These are phyloP conservation scores for Colletotrichum navitas DNA, from an alignment of 2,329 filamentous ascomycete species.

Conservation along the genomic window DNA sequence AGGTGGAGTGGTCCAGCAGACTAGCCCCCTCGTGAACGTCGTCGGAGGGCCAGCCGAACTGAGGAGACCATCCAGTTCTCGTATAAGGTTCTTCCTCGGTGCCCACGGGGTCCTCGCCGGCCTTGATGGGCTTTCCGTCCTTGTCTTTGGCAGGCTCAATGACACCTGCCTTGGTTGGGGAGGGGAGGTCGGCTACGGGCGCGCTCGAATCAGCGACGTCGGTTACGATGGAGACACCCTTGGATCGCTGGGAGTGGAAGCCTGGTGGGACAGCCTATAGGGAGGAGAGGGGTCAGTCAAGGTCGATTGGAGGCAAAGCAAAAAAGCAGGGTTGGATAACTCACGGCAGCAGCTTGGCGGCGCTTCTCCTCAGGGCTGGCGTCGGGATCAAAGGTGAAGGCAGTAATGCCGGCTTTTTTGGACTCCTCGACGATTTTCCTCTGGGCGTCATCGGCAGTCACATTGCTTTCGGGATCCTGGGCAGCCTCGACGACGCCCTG, in stretches of 20 bases:
- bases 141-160: constrained; percentile 66
- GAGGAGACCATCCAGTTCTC: constrained; percentile 87
- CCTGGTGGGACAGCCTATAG: constrained; percentile 71
- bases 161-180: constrained; percentile 78
- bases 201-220: constrained; percentile 77
- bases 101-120: constrained; percentile 66
- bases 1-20: constrained; percentile 88
- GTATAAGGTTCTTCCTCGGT: constrained; percentile 62
- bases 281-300: constrained; percentile 35
- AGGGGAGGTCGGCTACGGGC: constrained; percentile 81
- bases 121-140: constrained; percentile 61
- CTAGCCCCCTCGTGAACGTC: constrained; percentile 71
- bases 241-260: constrained; percentile 71
- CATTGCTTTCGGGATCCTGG: constrained; percentile 74
- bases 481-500: constrained; percentile 85
- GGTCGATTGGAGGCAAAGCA: constrained; percentile 4
- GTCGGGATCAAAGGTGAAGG: constrained; percentile 89
- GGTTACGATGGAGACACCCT: constrained; percentile 79
- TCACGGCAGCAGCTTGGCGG: constrained; percentile 80
- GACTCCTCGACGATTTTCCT: constrained; percentile 81
- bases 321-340: constrained; percentile 49
- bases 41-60: constrained; percentile 79
- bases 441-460: constrained; percentile 79
- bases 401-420: constrained; percentile 80
- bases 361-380: constrained; percentile 87